These are phyloP conservation scores for Tilletia horrida DNA, from an alignment of 1,284 basidiomycete species.

Conservation along the genomic window DNA sequence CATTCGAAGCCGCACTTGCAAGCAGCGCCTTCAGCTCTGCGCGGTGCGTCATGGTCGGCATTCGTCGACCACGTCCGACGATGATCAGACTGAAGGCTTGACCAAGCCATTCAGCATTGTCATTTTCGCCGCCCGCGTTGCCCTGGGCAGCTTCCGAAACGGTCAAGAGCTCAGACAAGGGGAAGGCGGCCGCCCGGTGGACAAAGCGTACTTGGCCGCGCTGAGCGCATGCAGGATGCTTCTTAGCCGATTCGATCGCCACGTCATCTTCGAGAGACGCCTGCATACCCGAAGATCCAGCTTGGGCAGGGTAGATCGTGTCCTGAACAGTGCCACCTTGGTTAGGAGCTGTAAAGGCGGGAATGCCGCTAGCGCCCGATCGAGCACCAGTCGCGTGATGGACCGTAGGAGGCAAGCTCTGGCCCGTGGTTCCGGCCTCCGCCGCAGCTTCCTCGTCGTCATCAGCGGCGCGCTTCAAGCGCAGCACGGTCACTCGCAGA, in stretches of 20 bases:
- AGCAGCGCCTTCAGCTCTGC: constrained; percentile 39
- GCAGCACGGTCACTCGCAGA: constrained; percentile 33
- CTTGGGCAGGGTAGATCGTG: constrained; percentile 37
- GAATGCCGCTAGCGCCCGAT: constrained; percentile 22
- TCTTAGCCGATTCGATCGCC: constrained; percentile 32
- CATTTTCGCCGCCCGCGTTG: background rate
- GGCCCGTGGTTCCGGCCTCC: constrained; percentile 26
- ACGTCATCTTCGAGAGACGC: constrained; percentile 43
- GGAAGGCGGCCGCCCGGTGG: constrained; percentile 25
- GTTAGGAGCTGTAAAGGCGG: constrained; percentile 19
- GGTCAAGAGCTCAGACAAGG: constrained; percentile 28
- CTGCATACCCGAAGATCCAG: constrained; percentile 32
- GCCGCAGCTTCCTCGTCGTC: constrained; percentile 27
- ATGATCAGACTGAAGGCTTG: constrained; percentile 31
- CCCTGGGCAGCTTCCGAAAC: constrained; percentile 27
- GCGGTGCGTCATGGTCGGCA: constrained; percentile 44
- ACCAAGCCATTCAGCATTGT: background rate
- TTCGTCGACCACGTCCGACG: constrained; percentile 38
- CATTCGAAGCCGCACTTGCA: constrained; percentile 1
- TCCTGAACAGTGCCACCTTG: constrained; percentile 25
- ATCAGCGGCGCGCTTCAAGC: constrained; percentile 34
- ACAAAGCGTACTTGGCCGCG: constrained; percentile 24
- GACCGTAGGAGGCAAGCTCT: constrained; percentile 38
- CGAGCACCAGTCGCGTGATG: constrained; percentile 33
- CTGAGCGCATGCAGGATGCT: constrained; percentile 25